Base-by-base conservation (phyloP, 1,284 basidiomycete genomes). In the Pholiota adiposa region DNA sequence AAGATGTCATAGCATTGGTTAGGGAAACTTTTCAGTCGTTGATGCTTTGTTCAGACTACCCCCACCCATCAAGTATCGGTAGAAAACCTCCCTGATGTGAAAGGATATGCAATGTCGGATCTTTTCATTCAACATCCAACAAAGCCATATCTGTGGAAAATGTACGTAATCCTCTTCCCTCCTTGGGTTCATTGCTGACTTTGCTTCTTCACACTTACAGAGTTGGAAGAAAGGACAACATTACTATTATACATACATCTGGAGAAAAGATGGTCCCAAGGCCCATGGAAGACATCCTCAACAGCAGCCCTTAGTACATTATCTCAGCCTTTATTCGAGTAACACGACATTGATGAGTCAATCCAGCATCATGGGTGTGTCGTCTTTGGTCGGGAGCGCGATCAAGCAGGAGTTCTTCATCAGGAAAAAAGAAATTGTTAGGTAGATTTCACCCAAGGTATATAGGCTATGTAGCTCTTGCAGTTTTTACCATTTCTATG, bases 41-140 rank as follows among this genome's bases (percentile, higher is more conserved):
- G 8, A 40, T n/a, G n/a, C n/a, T 36, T 40, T 2, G 11, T 12
- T 29, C 19, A 76, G 73, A 68, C 65, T 12, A 54, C 54, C n/a
- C 64, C 69, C n/a, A 67, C 56, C 0, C 67, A 74, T 56, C 61
- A 65, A 14, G 34, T 69, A 4, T 58, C 71, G 0, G 60, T 72
- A 2, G 66, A 68, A 29, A 73, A 74, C 33, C 36, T 73, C 8
- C 19, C 52, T n/a, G 68, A 70, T 50, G 64, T 61, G 0, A 50
- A 48, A 16, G 73, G 73, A 6, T 75, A 72, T 62, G 70, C 67
- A 0, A 75, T 80, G 2, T 75, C 71, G 12, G 83, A 84, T 65
- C 64, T 84, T 5, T 63, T 83, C 14, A 54, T 71, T 0, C 76
- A 75, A 11, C 83, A 85, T 65, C 81, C 83, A 4, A 77, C 75